Evolutionary conservation across 306 rosid genomes (phyloP), one percentile per base, ranked within the genome.

Genomic region (Vigna nakashimae): DNA sequence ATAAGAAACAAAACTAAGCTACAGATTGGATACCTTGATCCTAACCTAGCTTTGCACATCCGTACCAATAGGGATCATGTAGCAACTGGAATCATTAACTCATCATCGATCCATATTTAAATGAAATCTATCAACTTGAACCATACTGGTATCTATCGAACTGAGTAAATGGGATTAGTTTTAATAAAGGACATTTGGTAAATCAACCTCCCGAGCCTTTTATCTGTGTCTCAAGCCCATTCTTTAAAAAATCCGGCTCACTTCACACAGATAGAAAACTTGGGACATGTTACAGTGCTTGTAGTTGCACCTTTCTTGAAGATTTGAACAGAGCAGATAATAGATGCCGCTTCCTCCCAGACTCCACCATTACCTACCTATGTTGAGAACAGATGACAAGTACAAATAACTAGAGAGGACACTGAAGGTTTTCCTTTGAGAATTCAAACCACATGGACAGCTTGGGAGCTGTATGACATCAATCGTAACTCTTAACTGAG

Each of bases 281-380:
- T 38, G 56, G 28, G 80, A 69, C 45, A 52, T 16, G 22, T 9
- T 36, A 36, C 53, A 40, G 52, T 15, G 45, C 53, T 65, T 66
- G 53, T 49, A 20, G 57, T 46, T 38, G 57, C 28, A 46, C 57
- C 6, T 46, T 45, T 58, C 3, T 58, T 5, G 9, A 58, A 24
- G n/a, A 43, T 38, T 66, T 68, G 73, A 45, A 45, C 40, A 68
- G 52, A 4, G 34, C 70, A 65, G n/a, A 36, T 40, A 26, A 45
- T 43, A 43, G 71, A 65, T 65, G 52, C 51, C 18, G 50, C 71
- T 65, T 65, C 52, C n/a, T n/a, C 51, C 70, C 28, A 17, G 32
- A 65, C 36, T 65, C n/a, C 28, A 38, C 71, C 52, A 42, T 11
- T 11, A 13, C 32, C 34, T 17, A 40, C 18, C 9, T 65, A 34